Percentiles rank a stretch among this genome's conserved stretches.
Conservation (phyloP, 2,329 filamentous ascomycete species). For the Acarospora socialis region DNA sequence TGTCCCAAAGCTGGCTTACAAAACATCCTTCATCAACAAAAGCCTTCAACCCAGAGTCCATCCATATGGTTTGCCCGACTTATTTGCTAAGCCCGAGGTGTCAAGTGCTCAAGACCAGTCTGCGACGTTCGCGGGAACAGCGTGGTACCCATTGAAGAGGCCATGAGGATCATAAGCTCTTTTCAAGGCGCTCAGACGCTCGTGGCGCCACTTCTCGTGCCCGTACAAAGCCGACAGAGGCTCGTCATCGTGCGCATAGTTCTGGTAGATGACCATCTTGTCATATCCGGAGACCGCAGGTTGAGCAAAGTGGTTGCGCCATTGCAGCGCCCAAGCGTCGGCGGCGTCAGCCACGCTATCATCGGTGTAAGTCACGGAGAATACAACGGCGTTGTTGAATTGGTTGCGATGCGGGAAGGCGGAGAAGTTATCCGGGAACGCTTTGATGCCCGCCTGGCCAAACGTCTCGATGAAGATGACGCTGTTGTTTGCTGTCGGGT, state of each 20-base stretch:
- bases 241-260: constrained; percentile 23
- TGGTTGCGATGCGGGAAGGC: no score
- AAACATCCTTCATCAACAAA: no score
- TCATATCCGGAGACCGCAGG: constrained; percentile 9
- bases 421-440: no score
- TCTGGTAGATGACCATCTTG: constrained; percentile 20
- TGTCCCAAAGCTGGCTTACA: not conserved
- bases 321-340: not conserved
- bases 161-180: constrained; percentile 20
- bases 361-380: no score
- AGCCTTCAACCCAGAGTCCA: no score
- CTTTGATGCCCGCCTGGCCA: no score
- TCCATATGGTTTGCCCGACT: no score
- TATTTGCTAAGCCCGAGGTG: no score
- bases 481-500: no score
- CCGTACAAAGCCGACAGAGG: constrained; percentile 20
- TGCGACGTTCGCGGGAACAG: constrained; percentile 3
- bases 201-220: constrained; percentile 20
- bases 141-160: constrained; percentile 5
- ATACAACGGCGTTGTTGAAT: no score
- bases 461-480: no score
- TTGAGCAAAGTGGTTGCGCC: not conserved
- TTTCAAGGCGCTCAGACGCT: constrained; percentile 21
- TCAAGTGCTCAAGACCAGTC: no score
- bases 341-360: not conserved